A percentile compares a stretch with the other conserved stretches of the same genome.
These are phyloP conservation scores for Leishmania braziliensis DNA, from an alignment of 208 protist species.

Conservation along the genomic window DNA sequence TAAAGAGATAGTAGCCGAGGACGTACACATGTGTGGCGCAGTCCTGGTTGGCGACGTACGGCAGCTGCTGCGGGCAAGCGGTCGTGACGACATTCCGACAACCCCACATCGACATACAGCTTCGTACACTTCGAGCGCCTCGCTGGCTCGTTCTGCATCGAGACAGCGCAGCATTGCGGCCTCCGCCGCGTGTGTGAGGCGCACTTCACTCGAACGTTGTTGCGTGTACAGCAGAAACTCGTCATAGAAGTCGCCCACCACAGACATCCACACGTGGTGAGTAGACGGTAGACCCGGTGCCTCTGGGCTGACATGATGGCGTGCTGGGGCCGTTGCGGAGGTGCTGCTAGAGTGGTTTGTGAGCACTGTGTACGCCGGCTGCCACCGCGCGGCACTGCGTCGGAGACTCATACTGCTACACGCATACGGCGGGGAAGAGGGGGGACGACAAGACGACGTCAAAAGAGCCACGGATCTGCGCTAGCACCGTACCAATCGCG, in stretches of 20 bases:
- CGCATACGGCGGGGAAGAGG: neutral
- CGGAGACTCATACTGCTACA: constrained; percentile 8
- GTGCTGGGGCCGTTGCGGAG: neutral
- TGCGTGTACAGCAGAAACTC: constrained; percentile 16
- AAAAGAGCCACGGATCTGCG: neutral
- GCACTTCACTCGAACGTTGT: neutral
- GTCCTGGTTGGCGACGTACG: neutral
- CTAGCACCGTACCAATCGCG: neutral
- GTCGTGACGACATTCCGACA: constrained; percentile 14
- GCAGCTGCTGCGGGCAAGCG: neutral
- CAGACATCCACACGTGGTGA: constrained; percentile 31
- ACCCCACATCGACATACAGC: constrained; percentile 40
- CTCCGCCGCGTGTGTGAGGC: constrained; percentile 24
- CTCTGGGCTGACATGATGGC: neutral
- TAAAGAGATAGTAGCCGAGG: constrained; percentile 1
- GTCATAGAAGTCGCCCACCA: constrained; percentile 31
- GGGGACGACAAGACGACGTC: neutral
- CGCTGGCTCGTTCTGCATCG: constrained; percentile 33
- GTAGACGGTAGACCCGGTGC: constrained; percentile 13
- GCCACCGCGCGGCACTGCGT: neutral
- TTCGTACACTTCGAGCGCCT: constrained; percentile 64
- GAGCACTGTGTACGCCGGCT: neutral
- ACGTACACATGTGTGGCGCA: neutral
- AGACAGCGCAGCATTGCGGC: constrained; percentile 66
- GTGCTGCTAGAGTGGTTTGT: neutral